These are phyloP conservation scores for Albugo candida DNA, from an alignment of 352 stramenopile genomes.

Conservation along the genomic window DNA sequence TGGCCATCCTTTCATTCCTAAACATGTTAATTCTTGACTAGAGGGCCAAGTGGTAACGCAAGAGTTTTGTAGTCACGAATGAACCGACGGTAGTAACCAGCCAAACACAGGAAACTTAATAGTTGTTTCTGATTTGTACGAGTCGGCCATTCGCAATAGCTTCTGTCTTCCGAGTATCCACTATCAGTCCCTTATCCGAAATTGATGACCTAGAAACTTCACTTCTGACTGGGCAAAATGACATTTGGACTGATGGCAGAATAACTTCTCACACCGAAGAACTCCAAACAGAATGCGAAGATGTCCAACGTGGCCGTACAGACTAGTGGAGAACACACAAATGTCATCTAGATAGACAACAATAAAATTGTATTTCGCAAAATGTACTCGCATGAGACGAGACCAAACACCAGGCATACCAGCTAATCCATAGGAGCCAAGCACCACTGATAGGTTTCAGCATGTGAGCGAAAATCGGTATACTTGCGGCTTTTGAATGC, in stretches of 20 bases:
- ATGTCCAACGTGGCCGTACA: background rate
- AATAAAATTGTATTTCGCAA: too few species aligned
- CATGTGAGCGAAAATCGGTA: too few species aligned
- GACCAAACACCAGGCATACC: too few species aligned
- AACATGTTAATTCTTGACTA: background rate
- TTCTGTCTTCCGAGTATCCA: conserved; percentile 5
- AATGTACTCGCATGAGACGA: too few species aligned
- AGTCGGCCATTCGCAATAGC: conserved; percentile 5
- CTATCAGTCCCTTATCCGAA: conserved; percentile 5
- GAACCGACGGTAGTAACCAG: conserved; percentile 12
- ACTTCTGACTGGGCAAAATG: conserved; percentile 7
- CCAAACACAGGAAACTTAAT: conserved; percentile 8
- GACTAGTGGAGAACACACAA: background rate
- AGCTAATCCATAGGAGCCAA: too few species aligned
- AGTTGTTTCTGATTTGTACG: conserved; percentile 6
- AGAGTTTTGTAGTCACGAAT: conserved; percentile 8
- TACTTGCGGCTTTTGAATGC: too few species aligned
- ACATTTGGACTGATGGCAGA: conserved; percentile 1
- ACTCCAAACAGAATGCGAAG: conserved; percentile 1
- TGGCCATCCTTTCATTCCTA: conserved; percentile 2
- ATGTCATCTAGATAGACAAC: conserved; percentile 3
- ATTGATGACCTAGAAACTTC: conserved; percentile 13
- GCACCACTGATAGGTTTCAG: too few species aligned
- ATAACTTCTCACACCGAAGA: conserved; percentile 1
- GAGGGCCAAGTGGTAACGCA: conserved; percentile 4